Conservation (phyloP, 345 rosid genomes). For the Sisymbrium irio region DNA sequence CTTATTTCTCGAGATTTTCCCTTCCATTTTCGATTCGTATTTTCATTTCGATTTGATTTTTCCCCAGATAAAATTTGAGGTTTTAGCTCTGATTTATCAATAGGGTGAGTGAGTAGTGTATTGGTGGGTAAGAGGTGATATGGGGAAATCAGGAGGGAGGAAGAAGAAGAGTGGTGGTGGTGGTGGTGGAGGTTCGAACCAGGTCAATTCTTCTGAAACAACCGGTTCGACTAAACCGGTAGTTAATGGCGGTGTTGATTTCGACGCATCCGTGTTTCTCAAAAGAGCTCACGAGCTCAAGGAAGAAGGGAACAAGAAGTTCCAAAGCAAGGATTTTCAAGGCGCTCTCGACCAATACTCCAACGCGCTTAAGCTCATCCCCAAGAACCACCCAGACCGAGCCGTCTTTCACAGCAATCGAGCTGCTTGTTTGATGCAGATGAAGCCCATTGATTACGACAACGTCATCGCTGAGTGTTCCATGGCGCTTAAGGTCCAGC, state of each 20-base stretch:
- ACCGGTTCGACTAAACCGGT: conserved; percentile 26
- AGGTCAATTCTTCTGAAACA: conserved; percentile 41
- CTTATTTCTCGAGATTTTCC: too few relatives aligned
- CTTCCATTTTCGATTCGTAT: too few relatives aligned
- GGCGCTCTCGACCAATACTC: conserved; percentile 85
- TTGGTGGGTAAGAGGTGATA: neutral
- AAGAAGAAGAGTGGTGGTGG: conserved; percentile 52
- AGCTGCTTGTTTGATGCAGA: conserved; percentile 57
- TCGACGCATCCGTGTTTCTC: conserved; percentile 66
- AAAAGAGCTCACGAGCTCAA: conserved; percentile 93
- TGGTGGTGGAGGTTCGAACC: conserved; percentile 38
- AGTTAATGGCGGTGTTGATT: conserved; percentile 61
- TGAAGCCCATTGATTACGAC: conserved; percentile 92
- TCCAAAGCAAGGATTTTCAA: conserved; percentile 67
- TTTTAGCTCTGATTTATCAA: too few relatives aligned
- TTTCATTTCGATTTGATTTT: too few relatives aligned
- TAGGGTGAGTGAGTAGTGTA: too few relatives aligned
- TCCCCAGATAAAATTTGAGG: too few relatives aligned
- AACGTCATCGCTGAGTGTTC: conserved; percentile 78
- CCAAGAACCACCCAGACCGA: conserved; percentile 78
- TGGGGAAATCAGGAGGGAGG: conserved; percentile 92
- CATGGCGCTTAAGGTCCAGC: conserved; percentile 84
- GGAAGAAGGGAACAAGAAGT: conserved; percentile 92
- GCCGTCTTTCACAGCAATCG: conserved; percentile 92
- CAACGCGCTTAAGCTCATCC: conserved; percentile 66